Evolutionary conservation across 2,329 filamentous ascomycete genomes (phyloP).

Genomic region (Pyricularia grisea): DNA sequence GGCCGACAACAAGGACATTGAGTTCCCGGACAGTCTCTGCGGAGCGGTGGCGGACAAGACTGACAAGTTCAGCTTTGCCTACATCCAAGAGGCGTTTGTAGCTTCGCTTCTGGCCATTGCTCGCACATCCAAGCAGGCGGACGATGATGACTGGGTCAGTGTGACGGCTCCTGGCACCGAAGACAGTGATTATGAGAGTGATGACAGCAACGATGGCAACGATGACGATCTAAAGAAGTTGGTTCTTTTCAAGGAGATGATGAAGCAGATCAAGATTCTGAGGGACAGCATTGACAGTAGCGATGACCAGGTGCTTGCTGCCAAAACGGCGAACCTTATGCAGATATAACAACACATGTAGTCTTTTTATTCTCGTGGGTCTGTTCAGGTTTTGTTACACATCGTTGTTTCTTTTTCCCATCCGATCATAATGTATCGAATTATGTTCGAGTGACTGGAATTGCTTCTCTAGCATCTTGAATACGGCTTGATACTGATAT

Average conservation of each 20-base stretch:
- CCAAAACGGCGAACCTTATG: background rate
- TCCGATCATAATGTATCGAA: too few relatives aligned
- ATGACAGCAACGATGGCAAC: constrained; percentile 26
- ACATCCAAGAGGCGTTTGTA: constrained; percentile 62
- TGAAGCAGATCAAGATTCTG: constrained; percentile 52
- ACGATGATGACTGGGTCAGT: constrained; percentile 15
- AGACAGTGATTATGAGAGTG: constrained; percentile 19
- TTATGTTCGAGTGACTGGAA: too few relatives aligned
- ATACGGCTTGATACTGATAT: too few relatives aligned
- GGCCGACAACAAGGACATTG: constrained; percentile 43
- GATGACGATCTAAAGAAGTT: constrained; percentile 38
- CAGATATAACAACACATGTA: background rate
- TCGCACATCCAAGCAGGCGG: constrained; percentile 14
- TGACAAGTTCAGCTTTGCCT: constrained; percentile 58
- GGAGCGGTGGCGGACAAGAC: constrained; percentile 52
- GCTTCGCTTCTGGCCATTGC: constrained; percentile 53
- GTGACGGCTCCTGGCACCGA: constrained; percentile 1
- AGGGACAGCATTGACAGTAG: constrained; percentile 44
- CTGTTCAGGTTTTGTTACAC: too few relatives aligned
- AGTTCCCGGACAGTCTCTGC: constrained; percentile 51
- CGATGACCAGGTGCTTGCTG: background rate
- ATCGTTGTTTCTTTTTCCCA: too few relatives aligned
- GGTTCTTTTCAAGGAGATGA: constrained; percentile 50
- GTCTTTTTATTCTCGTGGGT: too few relatives aligned
- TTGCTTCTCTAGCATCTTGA: too few relatives aligned